Base-by-base conservation (phyloP, 1,284 basidiomycete genomes). In the Microbotryomycetes sp. region DNA sequence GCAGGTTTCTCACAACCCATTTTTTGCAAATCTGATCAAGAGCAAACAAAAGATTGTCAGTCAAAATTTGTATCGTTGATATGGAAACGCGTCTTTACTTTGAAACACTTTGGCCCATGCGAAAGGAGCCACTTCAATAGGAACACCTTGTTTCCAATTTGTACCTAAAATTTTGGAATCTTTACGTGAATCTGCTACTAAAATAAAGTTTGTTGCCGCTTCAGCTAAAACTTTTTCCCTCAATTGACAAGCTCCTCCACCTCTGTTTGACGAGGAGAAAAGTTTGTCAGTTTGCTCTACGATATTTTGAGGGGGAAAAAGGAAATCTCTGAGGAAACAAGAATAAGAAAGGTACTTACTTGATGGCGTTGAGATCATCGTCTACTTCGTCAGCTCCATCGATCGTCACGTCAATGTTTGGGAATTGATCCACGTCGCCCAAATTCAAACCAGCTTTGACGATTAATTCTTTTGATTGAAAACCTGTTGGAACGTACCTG, bases 161-260 rank as follows among this genome's bases (percentile, higher is more conserved):
- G 86, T 87, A 3, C 94, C 92, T 19, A 98, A 82, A 46, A 85
- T 81, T 58, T 84, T 78, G 7, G 86, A 86, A 72, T 97, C 71
- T 79, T 96, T 98, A 69, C 94, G 84, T 78, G 88, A 91, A 77
- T 98, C 96, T 53, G 96, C 94, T 49, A 98, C 94, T 52, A 97
- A 82, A 74, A 97, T 81, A 79, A 94, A 97, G 49, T 87, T 88
- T 71, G 84, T 83, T n/a, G 96, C 93, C 22, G 92, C 92, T 76
- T 97, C 94, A 3, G 92, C 70, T 22, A 98, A 82, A 3, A 98
- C 92, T 77, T 98, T 98, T 78, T 98, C 96, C 42, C 93, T 84
- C 36, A 98, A 78, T 72, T 98, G 96, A 76, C 94, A 97, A 1
- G 92, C 94, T 12, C 94, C 94, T 60, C 94, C 94, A 15, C 94